Base-by-base conservation (phyloP, 2,329 filamentous ascomycete species). In the Exophiala calicioides region DNA sequence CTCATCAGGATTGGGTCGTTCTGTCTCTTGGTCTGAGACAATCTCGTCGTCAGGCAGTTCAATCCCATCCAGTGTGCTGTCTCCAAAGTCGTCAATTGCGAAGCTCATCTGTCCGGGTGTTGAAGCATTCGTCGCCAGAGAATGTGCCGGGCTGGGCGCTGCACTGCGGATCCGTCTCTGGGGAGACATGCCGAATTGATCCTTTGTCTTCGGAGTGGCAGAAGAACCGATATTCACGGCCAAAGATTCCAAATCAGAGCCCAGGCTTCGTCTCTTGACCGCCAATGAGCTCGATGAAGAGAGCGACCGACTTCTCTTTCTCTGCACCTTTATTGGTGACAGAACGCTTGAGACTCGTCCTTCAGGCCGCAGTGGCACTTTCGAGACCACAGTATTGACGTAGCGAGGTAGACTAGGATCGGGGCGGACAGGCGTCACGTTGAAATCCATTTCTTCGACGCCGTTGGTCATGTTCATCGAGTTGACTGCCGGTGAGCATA, bases 351-450 rank as follows among this genome's bases (percentile, higher is more conserved):
- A 32, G 2, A 72, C 63, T 4, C 74, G 67, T 10, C 71, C 84
- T 18, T 82, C 82, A 3, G 81, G 73, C 65, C 88, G 88, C 30
- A 90, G 68, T 1, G 86, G 86, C 3, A 90, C 81, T 67, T 90
- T 90, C 19, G 84, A 86, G 12, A 60, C 55, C 0, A 87, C 82
- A 0, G 87, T 90, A 64, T 86, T 80, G 53, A 85, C 79, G n/a
- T 76, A 70, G 32, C 73, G 72, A 44, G 74, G 73, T n/a, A 65
- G 68, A n/a, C 73, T 59, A 0, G 69, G 66, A 12, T 60, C 60
- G 5, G 56, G 50, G 34, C 79, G 76, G 38, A 75, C 68, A 0
- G 84, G 84, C 1, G 84, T 86, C 5, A 55, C 45, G n/a, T 39
- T 52, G 38, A 55, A 55, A 34, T 55, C 52, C 32, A 55, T 55